These are phyloP conservation scores for Wolfiporia cocos DNA, from an alignment of 1,284 basidiomycete species.

Conservation along the genomic window DNA sequence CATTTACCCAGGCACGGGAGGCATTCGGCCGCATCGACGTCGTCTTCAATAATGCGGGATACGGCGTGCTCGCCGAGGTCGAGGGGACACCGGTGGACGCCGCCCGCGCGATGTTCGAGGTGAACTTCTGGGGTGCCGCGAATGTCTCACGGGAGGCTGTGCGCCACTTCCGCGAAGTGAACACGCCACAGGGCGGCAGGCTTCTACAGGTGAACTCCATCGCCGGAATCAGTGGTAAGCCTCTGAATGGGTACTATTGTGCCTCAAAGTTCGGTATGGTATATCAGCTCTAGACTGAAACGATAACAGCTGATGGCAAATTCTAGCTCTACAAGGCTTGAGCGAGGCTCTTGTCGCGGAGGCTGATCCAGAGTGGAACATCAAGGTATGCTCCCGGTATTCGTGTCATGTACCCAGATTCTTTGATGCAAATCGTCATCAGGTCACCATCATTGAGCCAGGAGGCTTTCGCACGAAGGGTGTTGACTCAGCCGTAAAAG, in stretches of 20 bases:
- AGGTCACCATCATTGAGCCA: constrained; percentile 13
- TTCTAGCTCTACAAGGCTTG: too few species aligned
- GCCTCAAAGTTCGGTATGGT: constrained; percentile 19
- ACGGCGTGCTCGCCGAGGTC: constrained; percentile 26
- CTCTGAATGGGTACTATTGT: constrained; percentile 25
- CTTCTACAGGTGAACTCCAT: constrained; percentile 27
- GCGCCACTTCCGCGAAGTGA: constrained; percentile 31
- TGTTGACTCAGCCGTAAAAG: neutral
- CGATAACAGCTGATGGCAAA: too few species aligned
- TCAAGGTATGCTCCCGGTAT: constrained; percentile 30
- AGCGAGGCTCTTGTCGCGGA: constrained; percentile 27
- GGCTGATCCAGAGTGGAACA: constrained; percentile 34
- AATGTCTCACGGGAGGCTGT: constrained; percentile 29
- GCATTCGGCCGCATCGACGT: constrained; percentile 37
- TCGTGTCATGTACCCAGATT: too few species aligned
- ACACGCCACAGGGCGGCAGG: constrained; percentile 27
- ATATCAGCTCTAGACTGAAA: too few species aligned
- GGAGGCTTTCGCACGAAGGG: constrained; percentile 12
- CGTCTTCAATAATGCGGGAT: constrained; percentile 40
- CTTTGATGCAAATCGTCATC: too few species aligned
- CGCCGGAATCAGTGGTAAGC: constrained; percentile 18
- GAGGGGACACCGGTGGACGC: constrained; percentile 27
- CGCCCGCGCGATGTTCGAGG: constrained; percentile 28
- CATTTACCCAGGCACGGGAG: constrained; percentile 28
- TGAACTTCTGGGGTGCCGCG: constrained; percentile 32